Percentiles rank a stretch among this genome's conserved stretches.
These are phyloP conservation scores for Metschnikowia aberdeeniae DNA, from an alignment of 805 yeast genomes.

Conservation along the genomic window DNA sequence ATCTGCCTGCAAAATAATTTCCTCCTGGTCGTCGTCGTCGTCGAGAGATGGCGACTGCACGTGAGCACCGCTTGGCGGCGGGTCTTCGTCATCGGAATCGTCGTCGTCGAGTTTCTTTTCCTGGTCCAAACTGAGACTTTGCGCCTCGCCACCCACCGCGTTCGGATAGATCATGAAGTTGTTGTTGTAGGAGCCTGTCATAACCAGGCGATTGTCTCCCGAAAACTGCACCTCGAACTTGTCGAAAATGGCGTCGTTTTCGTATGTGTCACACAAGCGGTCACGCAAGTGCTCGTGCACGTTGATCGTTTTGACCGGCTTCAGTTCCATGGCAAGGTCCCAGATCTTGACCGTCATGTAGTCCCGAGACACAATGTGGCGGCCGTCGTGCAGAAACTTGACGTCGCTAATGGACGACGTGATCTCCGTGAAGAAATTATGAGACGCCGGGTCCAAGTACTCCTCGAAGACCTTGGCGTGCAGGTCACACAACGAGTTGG, in stretches of 20 bases:
- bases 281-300: conserved; percentile 94
- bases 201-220: conserved; percentile 86
- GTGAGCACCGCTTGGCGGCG: conserved; percentile 25
- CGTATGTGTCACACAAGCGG: conserved; percentile 93
- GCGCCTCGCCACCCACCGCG: conserved; percentile 41
- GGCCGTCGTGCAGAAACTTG: conserved; percentile 85
- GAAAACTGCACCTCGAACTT: conserved; percentile 94
- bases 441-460: conserved; percentile 85
- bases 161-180: conserved; percentile 96
- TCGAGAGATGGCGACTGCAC: conserved; percentile 33
- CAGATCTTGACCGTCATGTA: conserved; percentile 96
- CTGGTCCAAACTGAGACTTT: not conserved
- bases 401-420: conserved; percentile 93
- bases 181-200: conserved; percentile 97
- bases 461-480: conserved; percentile 89
- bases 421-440: conserved; percentile 95
- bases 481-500: conserved; percentile 87
- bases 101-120: conserved; percentile 37
- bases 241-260: conserved; percentile 96
- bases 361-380: conserved; percentile 94
- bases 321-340: conserved; percentile 96
- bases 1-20: conserved; percentile 92
- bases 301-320: conserved; percentile 89
- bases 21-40: conserved; percentile 39
- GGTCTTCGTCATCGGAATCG: conserved; percentile 28